phyloP scores from a whole-genome alignment of 2,329 filamentous ascomycete genomes.

The Cercospora zeae-maydis region DNA sequence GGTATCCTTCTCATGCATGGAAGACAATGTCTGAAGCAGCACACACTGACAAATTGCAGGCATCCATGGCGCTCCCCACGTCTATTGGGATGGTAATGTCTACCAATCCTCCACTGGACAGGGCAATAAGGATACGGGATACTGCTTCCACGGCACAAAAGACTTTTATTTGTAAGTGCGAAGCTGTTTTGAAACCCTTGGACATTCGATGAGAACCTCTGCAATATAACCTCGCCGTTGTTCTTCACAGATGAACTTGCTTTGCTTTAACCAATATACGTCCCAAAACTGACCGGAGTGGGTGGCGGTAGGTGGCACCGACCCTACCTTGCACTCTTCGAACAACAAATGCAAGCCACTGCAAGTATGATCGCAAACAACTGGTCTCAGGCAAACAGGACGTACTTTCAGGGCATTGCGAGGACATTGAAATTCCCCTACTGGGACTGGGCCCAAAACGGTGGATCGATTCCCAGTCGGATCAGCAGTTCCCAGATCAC shows the following conservation, averaged over 20 bases:
- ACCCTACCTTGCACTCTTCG: conserved; percentile 28
- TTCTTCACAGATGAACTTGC: too few relatives aligned
- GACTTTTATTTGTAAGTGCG: conserved; percentile 6
- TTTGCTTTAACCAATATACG: neutral
- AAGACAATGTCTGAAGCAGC: too few relatives aligned
- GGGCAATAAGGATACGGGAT: conserved; percentile 3
- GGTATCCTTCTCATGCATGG: neutral
- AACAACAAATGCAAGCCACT: conserved; percentile 27
- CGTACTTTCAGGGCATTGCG: conserved; percentile 22
- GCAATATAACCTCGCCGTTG: too few relatives aligned
- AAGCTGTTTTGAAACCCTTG: neutral
- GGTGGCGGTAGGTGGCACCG: conserved; percentile 25
- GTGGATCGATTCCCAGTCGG: conserved; percentile 25
- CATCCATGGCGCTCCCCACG: conserved; percentile 29
- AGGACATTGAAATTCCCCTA: conserved; percentile 29
- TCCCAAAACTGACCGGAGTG: neutral
- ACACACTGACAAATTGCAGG: conserved; percentile 16
- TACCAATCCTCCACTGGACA: conserved; percentile 1
- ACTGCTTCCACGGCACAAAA: conserved; percentile 7
- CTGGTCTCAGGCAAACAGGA: conserved; percentile 12
- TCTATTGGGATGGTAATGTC: conserved; percentile 25
- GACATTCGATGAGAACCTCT: too few relatives aligned
- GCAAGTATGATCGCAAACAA: conserved; percentile 24
- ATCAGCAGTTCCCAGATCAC: conserved; percentile 26
- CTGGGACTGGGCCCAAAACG: conserved; percentile 31